Base-by-base conservation (phyloP, 805 yeast species). In the Saccharomyces kudriavzevii region DNA sequence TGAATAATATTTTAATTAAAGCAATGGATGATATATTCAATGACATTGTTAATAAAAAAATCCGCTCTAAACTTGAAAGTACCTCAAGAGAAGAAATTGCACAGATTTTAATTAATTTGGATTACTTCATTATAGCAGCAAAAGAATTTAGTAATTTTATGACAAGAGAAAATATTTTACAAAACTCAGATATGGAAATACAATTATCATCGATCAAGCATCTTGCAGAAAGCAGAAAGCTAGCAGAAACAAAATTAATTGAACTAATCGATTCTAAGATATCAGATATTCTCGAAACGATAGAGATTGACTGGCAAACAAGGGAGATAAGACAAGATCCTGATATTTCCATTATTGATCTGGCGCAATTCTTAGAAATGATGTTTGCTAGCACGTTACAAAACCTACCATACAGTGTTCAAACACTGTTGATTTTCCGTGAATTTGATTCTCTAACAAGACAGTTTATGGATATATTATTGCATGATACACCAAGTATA, bases 71-170 rank as follows among this genome's bases (percentile, higher is more conserved):
- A 56, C 77, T 86, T 49, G 78, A 81, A 59, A 78, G 90, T 1
- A 80, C 85, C 11, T 87, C 90, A 57, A 87, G 96, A 64, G 98
- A 92, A 69, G 91, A 89, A 59, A 79, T 89, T 27, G 85, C 96
- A 0, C 98, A 94, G 72, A 88, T 89, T 59, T 76, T 88, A 59
- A 85, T 94, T 54, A 90, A 94, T 67, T 73, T 92, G 62, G 97
- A 92, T 65, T 89, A 87, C 67, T 92, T 91, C 67, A 77, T 87
- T 45, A 82, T 77, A 60, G 89, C 96, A 53, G 79, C 91, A 9
- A 74, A 75, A 51, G 90, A 86, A 66, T 76, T 92, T 49, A 77
- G 78, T 54, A 60, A 60, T 28, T 58, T 68, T 50, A 67, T 80
- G 61, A 72, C 75, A 22, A 68, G 64, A 31, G 74, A 76, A 55